These are phyloP conservation scores for Hypericum perforatum DNA, from an alignment of 345 rosid species.

Conservation along the genomic window DNA sequence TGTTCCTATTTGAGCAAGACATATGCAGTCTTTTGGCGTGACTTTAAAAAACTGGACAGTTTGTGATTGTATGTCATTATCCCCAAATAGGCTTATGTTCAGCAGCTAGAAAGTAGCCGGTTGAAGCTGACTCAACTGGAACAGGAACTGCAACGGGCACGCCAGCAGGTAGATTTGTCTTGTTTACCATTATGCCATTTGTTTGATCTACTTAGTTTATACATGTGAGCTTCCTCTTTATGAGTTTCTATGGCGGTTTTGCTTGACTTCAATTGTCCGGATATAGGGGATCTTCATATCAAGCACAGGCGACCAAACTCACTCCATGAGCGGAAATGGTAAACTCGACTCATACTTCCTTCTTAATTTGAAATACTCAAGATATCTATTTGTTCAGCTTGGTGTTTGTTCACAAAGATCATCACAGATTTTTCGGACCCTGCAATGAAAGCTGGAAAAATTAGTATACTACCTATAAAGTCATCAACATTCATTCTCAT, in stretches of 20 bases:
- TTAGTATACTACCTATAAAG: no score
- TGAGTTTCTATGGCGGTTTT: constrained; percentile 3
- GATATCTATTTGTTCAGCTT: constrained; percentile 3
- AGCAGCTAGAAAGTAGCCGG: constrained; percentile 95
- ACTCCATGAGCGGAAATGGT: constrained; percentile 96
- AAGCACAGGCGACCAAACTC: constrained; percentile 89
- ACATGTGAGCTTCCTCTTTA: not conserved
- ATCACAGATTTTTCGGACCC: not conserved
- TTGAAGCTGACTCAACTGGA: constrained; percentile 91
- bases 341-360: constrained; percentile 10
- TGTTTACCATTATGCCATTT: constrained; percentile 6
- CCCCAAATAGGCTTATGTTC: constrained; percentile 69
- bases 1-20: no score
- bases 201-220: not conserved
- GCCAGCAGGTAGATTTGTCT: constrained; percentile 68
- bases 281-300: constrained; percentile 86
- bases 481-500: no score
- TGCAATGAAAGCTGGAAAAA: no score
- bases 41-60: no score
- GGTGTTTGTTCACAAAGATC: not conserved
- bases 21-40: no score
- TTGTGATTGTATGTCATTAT: no score
- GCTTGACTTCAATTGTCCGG: not conserved
- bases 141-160: constrained; percentile 96
- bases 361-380: not conserved